Evolutionary conservation across 2,329 filamentous ascomycete genomes (phyloP), one percentile per base, ranked within the genome.

Genomic region (Neurospora sp.): DNA sequence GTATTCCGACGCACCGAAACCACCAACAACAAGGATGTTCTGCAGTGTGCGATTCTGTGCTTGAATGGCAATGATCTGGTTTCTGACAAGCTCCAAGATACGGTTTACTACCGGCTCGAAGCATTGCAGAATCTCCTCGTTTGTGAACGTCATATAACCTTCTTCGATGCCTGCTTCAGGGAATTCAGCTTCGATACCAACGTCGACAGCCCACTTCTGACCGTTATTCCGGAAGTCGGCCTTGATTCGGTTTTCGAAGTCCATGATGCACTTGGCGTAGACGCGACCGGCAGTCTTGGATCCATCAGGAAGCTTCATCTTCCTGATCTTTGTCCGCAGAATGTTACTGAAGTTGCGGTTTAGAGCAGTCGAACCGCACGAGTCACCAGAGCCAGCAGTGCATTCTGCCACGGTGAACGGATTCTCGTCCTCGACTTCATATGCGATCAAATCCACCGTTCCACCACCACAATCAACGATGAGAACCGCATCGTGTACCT

Each of bases 201-300:
- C 96, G 79, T 99, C 96, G 23, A 98, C 94, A 66, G 96, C 96
- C 96, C 96, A 98, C 81, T 98, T 98, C 81, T 98, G 95, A 67
- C 95, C 94, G 80, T 97, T 98, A 84, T 98, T 98, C 74, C 96
- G 90, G 90, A 99, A 99, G 81, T 98, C 96, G 67, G 96, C 96
- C 86, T 99, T 99, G 87, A 99, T 97, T 80, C 96, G 87, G 87
- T 98, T 98, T 84, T 99, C 96, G 77, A 99, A 99, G 82, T 99
- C 96, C 95, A 98, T 98, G 82, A 99, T 98, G 81, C 95, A 98
- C 84, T 98, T 98, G 75, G 95, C 95, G 81, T 98, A 98, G 69
- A 99, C 96, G 81, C 95, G 93, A 62, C 95, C 95, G n/a, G 96
- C 95, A 2, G 93, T 98, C 83, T 95, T 96, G 75, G 95, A 97